Evolutionary conservation across 495 filamentous ascomycete species (phyloP).

Genomic region (Rhypophila decipiens): DNA sequence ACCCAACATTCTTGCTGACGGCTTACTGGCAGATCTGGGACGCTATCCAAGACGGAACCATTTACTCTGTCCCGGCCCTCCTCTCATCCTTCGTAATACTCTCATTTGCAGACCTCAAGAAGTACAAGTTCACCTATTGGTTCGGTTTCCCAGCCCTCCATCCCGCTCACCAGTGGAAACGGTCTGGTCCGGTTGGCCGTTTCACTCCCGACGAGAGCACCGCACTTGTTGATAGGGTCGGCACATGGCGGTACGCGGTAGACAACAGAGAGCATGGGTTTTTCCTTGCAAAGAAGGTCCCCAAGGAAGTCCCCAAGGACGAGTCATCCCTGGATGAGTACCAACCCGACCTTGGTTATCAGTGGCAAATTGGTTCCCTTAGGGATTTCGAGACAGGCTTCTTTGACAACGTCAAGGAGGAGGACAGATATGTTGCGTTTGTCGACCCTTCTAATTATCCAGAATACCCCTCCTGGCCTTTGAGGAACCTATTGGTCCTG

Average conservation of each 20-base stretch:
- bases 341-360: conserved; percentile 46
- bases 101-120: conserved; percentile 95
- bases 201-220: conserved; percentile 63
- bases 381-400: conserved; percentile 79
- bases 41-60: conserved; percentile 90
- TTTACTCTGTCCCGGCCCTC: conserved; percentile 87
- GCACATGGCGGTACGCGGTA: conserved; percentile 76
- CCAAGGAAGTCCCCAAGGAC: conserved; percentile 27
- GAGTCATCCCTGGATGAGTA: conserved; percentile 25
- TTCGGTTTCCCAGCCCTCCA: conserved; percentile 92
- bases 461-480: conserved; percentile 81
- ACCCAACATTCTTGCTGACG: conserved; percentile 6
- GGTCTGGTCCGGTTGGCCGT: conserved; percentile 36
- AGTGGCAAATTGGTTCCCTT: conserved; percentile 71
- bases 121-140: conserved; percentile 90
- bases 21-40: conserved; percentile 74
- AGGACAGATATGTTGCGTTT: conserved; percentile 78
- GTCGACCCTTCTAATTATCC: conserved; percentile 88
- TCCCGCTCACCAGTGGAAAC: conserved; percentile 76
- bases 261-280: conserved; percentile 85
- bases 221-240: conserved; percentile 66
- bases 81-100: conserved; percentile 81
- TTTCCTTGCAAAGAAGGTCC: conserved; percentile 78
- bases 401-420: conserved; percentile 59
- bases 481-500: conserved; percentile 82